Conservation (phyloP, 139 green algal genomes). For the Coccomyxa sp. region DNA sequence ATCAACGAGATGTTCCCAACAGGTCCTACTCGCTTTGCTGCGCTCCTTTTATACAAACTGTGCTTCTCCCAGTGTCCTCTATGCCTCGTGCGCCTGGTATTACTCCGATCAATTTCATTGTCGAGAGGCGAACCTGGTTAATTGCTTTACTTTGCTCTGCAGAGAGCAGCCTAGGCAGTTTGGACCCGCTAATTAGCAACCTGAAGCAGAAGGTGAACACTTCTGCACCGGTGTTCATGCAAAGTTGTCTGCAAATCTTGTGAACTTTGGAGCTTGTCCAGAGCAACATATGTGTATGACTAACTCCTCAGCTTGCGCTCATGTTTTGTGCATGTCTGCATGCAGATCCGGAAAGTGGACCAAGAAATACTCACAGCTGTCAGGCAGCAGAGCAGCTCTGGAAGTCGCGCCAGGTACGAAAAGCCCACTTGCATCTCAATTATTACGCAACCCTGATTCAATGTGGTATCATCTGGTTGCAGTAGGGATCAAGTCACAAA, state of each 20-base stretch:
- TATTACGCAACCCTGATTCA: background rate
- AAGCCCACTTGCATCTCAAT: background rate
- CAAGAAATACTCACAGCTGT: constrained; percentile 87
- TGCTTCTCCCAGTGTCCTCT: background rate
- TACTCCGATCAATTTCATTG: constrained; percentile 2
- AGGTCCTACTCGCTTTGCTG: constrained; percentile 34
- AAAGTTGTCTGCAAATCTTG: background rate
- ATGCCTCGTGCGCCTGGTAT: constrained; percentile 3
- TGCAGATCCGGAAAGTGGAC: constrained; percentile 81
- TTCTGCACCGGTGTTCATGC: background rate
- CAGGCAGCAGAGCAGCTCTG: constrained; percentile 70
- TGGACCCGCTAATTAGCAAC: constrained; percentile 75
- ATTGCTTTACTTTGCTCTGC: constrained; percentile 15
- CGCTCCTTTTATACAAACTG: background rate
- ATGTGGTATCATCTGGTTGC: background rate
- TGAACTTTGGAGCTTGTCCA: background rate
- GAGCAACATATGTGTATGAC: background rate
- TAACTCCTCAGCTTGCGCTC: background rate
- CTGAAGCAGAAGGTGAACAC: constrained; percentile 58
- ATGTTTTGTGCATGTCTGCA: background rate
- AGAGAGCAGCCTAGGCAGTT: constrained; percentile 70
- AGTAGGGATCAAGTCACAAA: too few relatives aligned
- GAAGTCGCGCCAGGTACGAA: constrained; percentile 47
- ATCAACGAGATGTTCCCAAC: constrained; percentile 88
- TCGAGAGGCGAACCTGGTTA: too few relatives aligned